These are phyloP conservation scores for Mycena maculata DNA, from an alignment of 768 basidiomycete genomes.

Conservation along the genomic window DNA sequence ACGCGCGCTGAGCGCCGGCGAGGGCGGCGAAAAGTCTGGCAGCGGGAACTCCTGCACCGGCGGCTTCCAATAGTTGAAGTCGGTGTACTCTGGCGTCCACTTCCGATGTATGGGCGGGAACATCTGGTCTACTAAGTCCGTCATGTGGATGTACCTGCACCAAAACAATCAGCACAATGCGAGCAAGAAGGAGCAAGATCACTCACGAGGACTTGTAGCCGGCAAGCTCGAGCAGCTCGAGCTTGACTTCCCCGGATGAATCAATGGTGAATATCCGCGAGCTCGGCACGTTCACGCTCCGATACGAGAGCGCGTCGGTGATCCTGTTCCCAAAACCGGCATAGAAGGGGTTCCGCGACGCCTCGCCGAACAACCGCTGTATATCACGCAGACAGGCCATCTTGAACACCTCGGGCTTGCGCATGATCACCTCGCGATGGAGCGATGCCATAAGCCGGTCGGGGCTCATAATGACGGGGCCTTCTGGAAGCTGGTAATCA, in stretches of 20 bases:
- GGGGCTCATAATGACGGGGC: conserved; percentile 98
- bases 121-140: conserved; percentile 99
- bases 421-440: conserved; percentile 98
- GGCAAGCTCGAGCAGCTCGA: conserved; percentile 95
- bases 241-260: conserved; percentile 93
- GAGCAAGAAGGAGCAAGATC: background rate
- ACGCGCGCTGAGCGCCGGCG: conserved; percentile 92
- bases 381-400: conserved; percentile 99
- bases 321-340: conserved; percentile 99
- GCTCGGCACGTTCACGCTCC: conserved; percentile 94
- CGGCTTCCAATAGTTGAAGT: conserved; percentile 96
- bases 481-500: conserved; percentile 95
- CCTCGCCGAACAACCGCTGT: conserved; percentile 86
- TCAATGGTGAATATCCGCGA: conserved; percentile 98
- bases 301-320: conserved; percentile 97
- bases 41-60: conserved; percentile 82
- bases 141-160: conserved; percentile 95
- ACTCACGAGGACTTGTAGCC: conserved; percentile 96
- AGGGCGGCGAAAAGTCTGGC: conserved; percentile 87
- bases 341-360: conserved; percentile 84
- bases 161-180: background rate
- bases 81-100: conserved; percentile 91
- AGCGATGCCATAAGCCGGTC: conserved; percentile 94
- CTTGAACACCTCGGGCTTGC: conserved; percentile 99
- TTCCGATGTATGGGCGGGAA: conserved; percentile 96